Evolutionary conservation across 2,329 filamentous ascomycete species (phyloP).

Genomic region (Plenodomus tracheiphilus): DNA sequence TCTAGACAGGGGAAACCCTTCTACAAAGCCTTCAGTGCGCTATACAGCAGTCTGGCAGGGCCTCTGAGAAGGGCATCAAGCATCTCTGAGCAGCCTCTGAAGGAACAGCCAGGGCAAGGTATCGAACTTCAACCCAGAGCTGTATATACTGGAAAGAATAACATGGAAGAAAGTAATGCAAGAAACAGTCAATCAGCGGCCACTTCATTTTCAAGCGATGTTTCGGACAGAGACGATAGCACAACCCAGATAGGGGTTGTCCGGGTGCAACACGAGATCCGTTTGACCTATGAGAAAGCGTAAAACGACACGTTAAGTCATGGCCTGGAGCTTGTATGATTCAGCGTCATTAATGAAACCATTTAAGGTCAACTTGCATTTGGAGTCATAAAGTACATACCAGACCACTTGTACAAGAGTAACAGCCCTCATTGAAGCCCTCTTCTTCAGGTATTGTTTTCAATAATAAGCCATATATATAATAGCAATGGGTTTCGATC

Average conservation of each 20-base stretch:
- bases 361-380: too few relatives aligned
- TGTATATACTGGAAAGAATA: conserved; percentile 3
- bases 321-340: too few relatives aligned
- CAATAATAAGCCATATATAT: too few relatives aligned
- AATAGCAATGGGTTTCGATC: too few relatives aligned
- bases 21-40: neutral
- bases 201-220: neutral
- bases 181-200: neutral
- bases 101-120: conserved; percentile 6
- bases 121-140: conserved; percentile 9
- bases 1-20: neutral
- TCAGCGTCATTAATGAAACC: too few relatives aligned
- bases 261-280: neutral
- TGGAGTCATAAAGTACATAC: too few relatives aligned
- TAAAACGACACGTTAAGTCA: neutral
- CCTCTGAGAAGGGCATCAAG: conserved; percentile 1
- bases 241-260: neutral
- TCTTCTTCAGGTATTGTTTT: too few relatives aligned
- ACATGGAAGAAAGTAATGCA: neutral
- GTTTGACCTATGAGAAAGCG: neutral
- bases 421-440: too few relatives aligned
- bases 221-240: neutral
- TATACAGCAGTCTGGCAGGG: neutral
- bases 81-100: conserved; percentile 7
- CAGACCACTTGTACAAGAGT: too few relatives aligned